phyloP scores from a whole-genome alignment of 495 filamentous ascomycete genomes.

The Neurospora terricola region DNA sequence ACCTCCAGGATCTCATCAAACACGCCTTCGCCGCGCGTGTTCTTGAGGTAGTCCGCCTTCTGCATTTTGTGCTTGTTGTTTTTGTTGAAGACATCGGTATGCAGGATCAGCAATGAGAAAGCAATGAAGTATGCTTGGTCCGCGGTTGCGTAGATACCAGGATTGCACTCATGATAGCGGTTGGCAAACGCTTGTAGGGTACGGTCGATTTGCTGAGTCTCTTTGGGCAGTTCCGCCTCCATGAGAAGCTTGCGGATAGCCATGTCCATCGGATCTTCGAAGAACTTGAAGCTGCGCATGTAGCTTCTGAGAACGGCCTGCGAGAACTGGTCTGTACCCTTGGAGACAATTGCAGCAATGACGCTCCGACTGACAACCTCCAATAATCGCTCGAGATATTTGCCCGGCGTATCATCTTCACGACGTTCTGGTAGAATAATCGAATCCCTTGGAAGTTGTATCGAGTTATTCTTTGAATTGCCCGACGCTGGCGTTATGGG shows the following conservation, averaged over 20 bases:
- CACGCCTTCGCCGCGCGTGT: slow-evolving; percentile 80
- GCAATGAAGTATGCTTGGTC: slow-evolving; percentile 97
- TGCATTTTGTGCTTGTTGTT: slow-evolving; percentile 99
- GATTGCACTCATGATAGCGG: slow-evolving; percentile 96
- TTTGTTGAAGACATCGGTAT: slow-evolving; percentile 98
- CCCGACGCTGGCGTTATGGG: slow-evolving; percentile 54
- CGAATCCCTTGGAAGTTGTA: slow-evolving; percentile 49
- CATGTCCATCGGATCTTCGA: slow-evolving; percentile 96
- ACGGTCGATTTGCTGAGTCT: slow-evolving; percentile 96
- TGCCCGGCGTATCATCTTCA: slow-evolving; percentile 82
- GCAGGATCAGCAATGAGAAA: slow-evolving; percentile 90
- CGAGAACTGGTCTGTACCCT: slow-evolving; percentile 74
- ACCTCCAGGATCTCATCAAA: slow-evolving; percentile 87
- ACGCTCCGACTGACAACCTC: slow-evolving; percentile 65
- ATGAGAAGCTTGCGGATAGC: slow-evolving; percentile 88
- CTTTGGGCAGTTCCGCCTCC: slow-evolving; percentile 92
- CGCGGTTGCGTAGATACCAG: slow-evolving; percentile 83
- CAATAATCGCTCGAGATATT: slow-evolving; percentile 75
- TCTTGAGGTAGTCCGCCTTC: slow-evolving; percentile 89
- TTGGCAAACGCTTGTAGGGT: slow-evolving; percentile 92
- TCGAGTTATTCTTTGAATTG: slow-evolving; percentile 61
- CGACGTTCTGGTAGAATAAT: slow-evolving; percentile 68
- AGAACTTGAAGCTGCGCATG: slow-evolving; percentile 89
- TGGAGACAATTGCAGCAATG: slow-evolving; percentile 72
- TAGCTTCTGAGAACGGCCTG: slow-evolving; percentile 79